These are phyloP conservation scores for Lablab purpureus DNA, from an alignment of 306 rosid species.

Conservation along the genomic window DNA sequence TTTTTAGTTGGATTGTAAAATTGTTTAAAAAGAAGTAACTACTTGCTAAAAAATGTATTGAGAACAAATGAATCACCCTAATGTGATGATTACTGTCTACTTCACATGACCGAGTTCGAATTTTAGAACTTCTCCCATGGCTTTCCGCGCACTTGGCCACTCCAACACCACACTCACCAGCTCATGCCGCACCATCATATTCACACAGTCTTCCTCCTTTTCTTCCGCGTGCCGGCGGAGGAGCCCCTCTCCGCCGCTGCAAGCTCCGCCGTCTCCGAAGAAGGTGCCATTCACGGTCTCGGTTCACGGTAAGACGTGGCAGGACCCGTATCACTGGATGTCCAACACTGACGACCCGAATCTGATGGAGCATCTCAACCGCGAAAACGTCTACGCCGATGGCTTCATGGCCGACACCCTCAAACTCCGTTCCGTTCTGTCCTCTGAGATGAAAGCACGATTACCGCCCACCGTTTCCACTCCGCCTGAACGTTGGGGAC, in stretches of 20 bases:
- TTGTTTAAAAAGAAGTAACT: too few species aligned
- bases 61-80: not conserved
- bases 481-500: conserved; percentile 95
- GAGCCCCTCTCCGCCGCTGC: conserved; percentile 44
- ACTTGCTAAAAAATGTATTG: not conserved
- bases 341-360: conserved; percentile 72
- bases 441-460: conserved; percentile 80
- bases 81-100: not conserved
- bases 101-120: not conserved
- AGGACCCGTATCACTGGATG: conserved; percentile 93
- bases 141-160: conserved; percentile 50
- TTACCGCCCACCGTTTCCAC: conserved; percentile 73
- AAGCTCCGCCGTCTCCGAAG: conserved; percentile 67
- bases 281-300: conserved; percentile 69
- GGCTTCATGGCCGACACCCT: conserved; percentile 82
- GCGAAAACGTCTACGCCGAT: conserved; percentile 74
- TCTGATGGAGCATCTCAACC: conserved; percentile 62
- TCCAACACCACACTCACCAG: conserved; percentile 24
- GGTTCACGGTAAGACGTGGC: conserved; percentile 69
- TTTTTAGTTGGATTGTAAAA: too few species aligned
- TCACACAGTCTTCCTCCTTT: not conserved
- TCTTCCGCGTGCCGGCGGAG: conserved; percentile 45
- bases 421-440: conserved; percentile 56
- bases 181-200: conserved; percentile 1
- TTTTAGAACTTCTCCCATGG: conserved; percentile 49